Evolutionary conservation across 495 filamentous ascomycete genomes (phyloP), one percentile per base, ranked within the genome.

Genomic region (Oidiodendron maius): DNA sequence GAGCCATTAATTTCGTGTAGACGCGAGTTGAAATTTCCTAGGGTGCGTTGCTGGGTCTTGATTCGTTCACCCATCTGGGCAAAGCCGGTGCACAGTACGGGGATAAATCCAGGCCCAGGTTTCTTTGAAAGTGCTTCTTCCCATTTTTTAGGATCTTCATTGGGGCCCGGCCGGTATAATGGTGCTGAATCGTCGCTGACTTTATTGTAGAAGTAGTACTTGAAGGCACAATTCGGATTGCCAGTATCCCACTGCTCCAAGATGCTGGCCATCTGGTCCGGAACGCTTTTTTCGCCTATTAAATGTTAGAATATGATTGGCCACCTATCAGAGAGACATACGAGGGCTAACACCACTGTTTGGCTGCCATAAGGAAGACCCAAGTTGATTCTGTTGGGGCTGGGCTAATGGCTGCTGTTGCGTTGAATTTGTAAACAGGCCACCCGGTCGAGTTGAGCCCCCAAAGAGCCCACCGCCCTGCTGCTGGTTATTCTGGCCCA

Each of bases 191-290:
- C 80, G 54, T 89, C 81, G 15, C 82, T 80, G 46, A 96, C 88
- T 53, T 84, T 76, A 67, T 98, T 97, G 71, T 97, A 98, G 63
- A 96, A 86, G 63, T 98, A 97, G 45, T 84, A 71, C 59, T 89
- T 83, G 70, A 99, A 94, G 4, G 77, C 82, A 49, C 87, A 95
- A 51, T 78, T 72, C 10, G 76, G 78, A 58, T 71, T 79, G 6
- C 68, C 62, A 1, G 87, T 78, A 53, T 89, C 76, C 93, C 93
- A 99, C 72, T 96, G 95, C 26, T 83, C 73, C 35, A 77, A 71
- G 50, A 96, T 75, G 17, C 83, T 74, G 44, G 78, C 66, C 42
- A 96, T 89, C 66, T 97, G 91, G 52, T 94, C 88, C 13, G 81
- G 78, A 12, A 96, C 81, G 18, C 87, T 80, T 57, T 89, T 91